phyloP scores from a whole-genome alignment of 2,329 filamentous ascomycete genomes.

The Stachybotrys elegans region DNA sequence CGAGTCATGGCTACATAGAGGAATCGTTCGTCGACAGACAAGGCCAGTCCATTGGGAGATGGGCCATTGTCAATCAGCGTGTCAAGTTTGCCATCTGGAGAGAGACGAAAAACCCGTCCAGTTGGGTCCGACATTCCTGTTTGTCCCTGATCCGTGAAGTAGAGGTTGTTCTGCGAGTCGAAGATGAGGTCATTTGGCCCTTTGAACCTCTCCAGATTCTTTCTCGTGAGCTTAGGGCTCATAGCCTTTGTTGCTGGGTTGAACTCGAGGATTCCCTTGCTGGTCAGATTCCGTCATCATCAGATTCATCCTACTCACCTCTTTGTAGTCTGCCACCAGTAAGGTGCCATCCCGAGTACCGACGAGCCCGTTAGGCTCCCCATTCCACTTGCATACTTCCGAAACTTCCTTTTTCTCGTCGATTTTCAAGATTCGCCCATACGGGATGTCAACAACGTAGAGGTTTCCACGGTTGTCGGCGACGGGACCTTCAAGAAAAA shows the following conservation, averaged over 20 bases:
- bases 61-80: conserved; percentile 30
- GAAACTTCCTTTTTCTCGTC: conserved; percentile 20
- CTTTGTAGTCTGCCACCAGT: conserved; percentile 35
- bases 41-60: conserved; percentile 32
- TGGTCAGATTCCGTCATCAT: neutral
- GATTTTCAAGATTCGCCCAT: conserved; percentile 32
- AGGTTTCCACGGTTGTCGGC: conserved; percentile 25
- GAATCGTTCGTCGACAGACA: conserved; percentile 32
- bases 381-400: conserved; percentile 29
- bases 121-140: conserved; percentile 36
- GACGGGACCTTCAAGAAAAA: conserved; percentile 35
- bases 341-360: conserved; percentile 25
- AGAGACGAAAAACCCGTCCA: conserved; percentile 31
- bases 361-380: conserved; percentile 34
- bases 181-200: conserved; percentile 36
- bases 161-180: conserved; percentile 29
- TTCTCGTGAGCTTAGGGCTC: conserved; percentile 24
- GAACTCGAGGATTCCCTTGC: conserved; percentile 30
- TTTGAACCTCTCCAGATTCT: conserved; percentile 37
- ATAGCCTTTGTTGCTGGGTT: conserved; percentile 22
- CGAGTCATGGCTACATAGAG: conserved; percentile 35
- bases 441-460: conserved; percentile 33
- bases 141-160: conserved; percentile 40
- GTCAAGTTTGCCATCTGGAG: conserved; percentile 28
- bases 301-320: conserved; percentile 18